Evolutionary conservation across 225 moss, liverwort and hornwort species (phyloP), one percentile per base, ranked within the genome.

Genomic region (Takakia lepidozioides): DNA sequence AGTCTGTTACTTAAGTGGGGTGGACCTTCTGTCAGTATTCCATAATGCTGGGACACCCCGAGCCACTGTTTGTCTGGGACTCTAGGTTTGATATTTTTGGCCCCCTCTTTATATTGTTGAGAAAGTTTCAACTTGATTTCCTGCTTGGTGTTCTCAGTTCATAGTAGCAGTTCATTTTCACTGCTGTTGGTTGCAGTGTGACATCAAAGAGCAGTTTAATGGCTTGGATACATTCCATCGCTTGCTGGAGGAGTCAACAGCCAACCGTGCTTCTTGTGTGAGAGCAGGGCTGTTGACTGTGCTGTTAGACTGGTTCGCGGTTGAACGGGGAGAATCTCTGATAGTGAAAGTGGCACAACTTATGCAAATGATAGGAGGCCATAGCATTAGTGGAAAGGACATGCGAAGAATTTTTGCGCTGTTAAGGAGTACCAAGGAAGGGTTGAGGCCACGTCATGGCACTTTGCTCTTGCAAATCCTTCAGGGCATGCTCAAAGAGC

Each of bases 371-470:
- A 55, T 71, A 36, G 71, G 71, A 10, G 71, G 71, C 7, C 71
- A 71, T 34, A 71, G 71, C 51, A 65, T 71, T 22, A 71, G 64
- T 50, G 71, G 71, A 41, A 71, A 71, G 48, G 71, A 71, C 49
- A 65, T 71, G 54, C 59, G 71, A 25, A 60, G 51, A 30, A 65
- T 71, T 11, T 71, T 71, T 59, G 58, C 71, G 19, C 48, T 71
- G 46, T 44, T 71, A 41, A 23, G 71, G 9, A 63, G 70, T 26
- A 70, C 54, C 27, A 64, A 70, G 35, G 71, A 65, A 55, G 54
- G 55, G 14, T 59, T 49, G 28, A 64, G 55, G 28, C 65, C 71
- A 32, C 49, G 55, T 5, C 64, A 71, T 61, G 60, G 71, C 29
- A 49, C 55, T 24, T 26, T 65, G 42, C 34, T 71, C 8, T 50